Evolutionary conservation across 139 green algal species (phyloP).

Genomic region (Chlorella sp.): DNA sequence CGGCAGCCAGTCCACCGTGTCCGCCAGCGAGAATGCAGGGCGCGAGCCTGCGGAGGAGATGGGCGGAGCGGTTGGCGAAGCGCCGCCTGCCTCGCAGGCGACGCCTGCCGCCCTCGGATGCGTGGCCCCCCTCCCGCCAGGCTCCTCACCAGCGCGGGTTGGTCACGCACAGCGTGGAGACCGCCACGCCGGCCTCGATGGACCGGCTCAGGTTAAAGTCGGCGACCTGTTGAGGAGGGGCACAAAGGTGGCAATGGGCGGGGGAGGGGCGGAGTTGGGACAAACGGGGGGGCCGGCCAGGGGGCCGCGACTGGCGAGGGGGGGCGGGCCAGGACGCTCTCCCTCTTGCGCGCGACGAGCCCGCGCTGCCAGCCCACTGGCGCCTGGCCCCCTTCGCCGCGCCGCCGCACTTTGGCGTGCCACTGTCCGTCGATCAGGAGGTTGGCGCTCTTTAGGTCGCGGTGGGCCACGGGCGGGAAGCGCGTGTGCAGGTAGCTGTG

Average conservation of each 20-base stretch:
- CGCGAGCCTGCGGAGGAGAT: conserved; percentile 42
- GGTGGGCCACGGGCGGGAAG: conserved; percentile 1
- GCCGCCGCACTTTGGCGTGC: conserved; percentile 39
- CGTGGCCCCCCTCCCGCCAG: not conserved
- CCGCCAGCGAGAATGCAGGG: conserved; percentile 51
- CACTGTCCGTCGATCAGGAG: conserved; percentile 53
- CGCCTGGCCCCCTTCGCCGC: not conserved
- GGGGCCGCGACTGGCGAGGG: not conserved
- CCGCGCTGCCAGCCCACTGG: no score
- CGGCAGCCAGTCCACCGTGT: conserved; percentile 5
- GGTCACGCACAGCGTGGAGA: conserved; percentile 36
- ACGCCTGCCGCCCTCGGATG: not conserved
- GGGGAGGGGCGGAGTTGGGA: not conserved
- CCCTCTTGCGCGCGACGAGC: no score
- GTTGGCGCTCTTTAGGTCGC: conserved; percentile 55
- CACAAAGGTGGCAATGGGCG: not conserved
- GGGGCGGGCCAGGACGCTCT: not conserved
- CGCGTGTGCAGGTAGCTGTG: conserved; percentile 29
- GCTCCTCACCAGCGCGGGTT: conserved; percentile 24
- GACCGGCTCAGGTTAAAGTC: conserved; percentile 47
- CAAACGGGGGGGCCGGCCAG: not conserved
- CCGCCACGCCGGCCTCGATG: conserved; percentile 8
- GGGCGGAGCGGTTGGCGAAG: not conserved
- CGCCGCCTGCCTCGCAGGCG: not conserved
- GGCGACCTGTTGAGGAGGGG: not conserved